These are phyloP conservation scores for Backusella westeae DNA, from an alignment of 192 early-diverging fungal species.

Conservation along the genomic window DNA sequence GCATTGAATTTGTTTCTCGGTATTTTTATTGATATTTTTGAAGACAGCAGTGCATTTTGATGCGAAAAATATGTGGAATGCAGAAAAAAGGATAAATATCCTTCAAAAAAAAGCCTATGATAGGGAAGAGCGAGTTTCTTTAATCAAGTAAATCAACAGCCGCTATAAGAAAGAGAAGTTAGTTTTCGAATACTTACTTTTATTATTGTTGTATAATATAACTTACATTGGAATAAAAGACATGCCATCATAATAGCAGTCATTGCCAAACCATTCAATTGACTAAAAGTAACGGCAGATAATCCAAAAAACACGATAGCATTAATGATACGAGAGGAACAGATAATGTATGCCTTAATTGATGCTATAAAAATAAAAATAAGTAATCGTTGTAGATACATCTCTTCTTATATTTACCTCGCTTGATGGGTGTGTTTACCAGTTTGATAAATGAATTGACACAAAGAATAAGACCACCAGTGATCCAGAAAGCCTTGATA, in stretches of 20 bases:
- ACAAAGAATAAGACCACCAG: conserved; percentile 30
- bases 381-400: not conserved
- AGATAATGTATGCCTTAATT: conserved; percentile 22
- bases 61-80: not conserved
- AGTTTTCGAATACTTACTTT: not conserved
- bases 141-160: conserved; percentile 26
- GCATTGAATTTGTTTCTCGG: not conserved
- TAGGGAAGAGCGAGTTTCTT: not conserved
- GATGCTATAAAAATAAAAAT: not conserved
- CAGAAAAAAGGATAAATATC: not conserved
- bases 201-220: not conserved
- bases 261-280: conserved; percentile 18
- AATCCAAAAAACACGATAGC: conserved; percentile 34
- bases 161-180: conserved; percentile 5
- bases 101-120: too few species aligned
- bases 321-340: conserved; percentile 23
- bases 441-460: conserved; percentile 35
- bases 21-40: not conserved
- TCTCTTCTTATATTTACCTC: not conserved
- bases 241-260: conserved; percentile 27
- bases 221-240: conserved; percentile 35
- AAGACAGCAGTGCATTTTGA: too few species aligned
- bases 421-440: conserved; percentile 26
- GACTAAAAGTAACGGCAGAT: conserved; percentile 6
- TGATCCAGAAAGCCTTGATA: conserved; percentile 28